Conservation (phyloP, 495 filamentous ascomycete genomes). For the Collariella sp. region DNA sequence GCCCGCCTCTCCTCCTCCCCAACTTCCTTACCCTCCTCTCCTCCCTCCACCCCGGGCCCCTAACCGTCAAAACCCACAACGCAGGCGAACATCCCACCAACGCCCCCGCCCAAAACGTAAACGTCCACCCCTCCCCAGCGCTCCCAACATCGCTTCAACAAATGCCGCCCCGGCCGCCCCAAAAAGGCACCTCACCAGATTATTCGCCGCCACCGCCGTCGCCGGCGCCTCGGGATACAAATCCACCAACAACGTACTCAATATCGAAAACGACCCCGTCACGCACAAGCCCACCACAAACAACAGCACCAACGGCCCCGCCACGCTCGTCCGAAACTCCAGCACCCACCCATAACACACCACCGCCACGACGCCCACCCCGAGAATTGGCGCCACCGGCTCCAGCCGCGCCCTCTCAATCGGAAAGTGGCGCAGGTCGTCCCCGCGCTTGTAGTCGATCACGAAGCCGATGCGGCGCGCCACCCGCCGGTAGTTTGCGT, state of each 20-base stretch:
- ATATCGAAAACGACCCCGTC: constrained; percentile 45
- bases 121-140: constrained; percentile 41
- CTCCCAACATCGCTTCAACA: constrained; percentile 35
- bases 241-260: constrained; percentile 42
- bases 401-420: constrained; percentile 56
- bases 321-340: constrained; percentile 36
- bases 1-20: constrained; percentile 20
- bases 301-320: constrained; percentile 45
- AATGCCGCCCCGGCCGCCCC: constrained; percentile 39
- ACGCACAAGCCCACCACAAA: constrained; percentile 48
- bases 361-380: constrained; percentile 32
- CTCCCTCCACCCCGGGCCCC: constrained; percentile 37
- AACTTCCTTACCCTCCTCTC: constrained; percentile 26
- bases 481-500: constrained; percentile 48
- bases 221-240: constrained; percentile 39
- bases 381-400: constrained; percentile 42
- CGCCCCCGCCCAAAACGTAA: constrained; percentile 36
- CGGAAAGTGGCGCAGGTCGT: constrained; percentile 50
- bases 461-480: constrained; percentile 41
- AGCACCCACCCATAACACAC: constrained; percentile 54
- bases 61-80: constrained; percentile 31
- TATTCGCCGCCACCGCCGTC: constrained; percentile 41
- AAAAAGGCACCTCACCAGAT: constrained; percentile 37
- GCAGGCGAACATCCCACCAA: constrained; percentile 29
- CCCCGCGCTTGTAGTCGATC: constrained; percentile 42